Evolutionary conservation across 2,329 filamentous ascomycete species (phyloP), one percentile per base, ranked within the genome.

Genomic region (Alternaria sp.): DNA sequence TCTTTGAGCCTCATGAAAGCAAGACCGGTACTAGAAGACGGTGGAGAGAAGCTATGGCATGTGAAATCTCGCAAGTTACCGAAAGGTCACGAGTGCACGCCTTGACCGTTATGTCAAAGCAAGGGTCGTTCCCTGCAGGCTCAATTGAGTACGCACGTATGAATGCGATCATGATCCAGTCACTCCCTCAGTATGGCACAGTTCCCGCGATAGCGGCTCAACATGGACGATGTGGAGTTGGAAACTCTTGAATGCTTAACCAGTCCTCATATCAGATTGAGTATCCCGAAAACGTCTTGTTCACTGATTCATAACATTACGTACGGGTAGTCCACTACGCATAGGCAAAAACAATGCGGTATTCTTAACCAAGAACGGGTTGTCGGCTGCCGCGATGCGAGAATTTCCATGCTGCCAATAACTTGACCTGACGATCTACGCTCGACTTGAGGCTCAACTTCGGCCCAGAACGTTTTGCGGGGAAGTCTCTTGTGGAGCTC

Each of bases 401-500:
- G 38, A 36, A 18, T 14, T 39, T 59, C 38, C 32, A 51, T 24
- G 14, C 11, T 26, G 39, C n/a, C 22, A 44, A 34, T 20, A 24
- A 42, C 28, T 54, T 41, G 36, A 53, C 48, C 57, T 59, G 57
- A 48, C 36, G 24, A 57, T 56, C 52, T 34, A 32, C 44, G 49
- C 52, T 32, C 12, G n/a, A 11, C 16, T 32, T 7, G 43, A 56
- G 64, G 62, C 47, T 39, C 57, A 66, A 62, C 59, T 49, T 60
- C 64, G 64, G 64, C 32, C 20, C 32, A 41, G 34, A 32, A 28
- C 48, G 36, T 48, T 41, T 41, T 59, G 57, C 56, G 60, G 60
- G 52, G 60, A 60, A 57, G 43, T 41, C 26, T n/a, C 46, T 49
- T 39, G 63, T 62, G 61, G 63, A 53, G 61, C 41, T 22, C 32